Base-by-base conservation (phyloP, 805 yeast species). In the Wickerhamomyces sydowiorum region DNA sequence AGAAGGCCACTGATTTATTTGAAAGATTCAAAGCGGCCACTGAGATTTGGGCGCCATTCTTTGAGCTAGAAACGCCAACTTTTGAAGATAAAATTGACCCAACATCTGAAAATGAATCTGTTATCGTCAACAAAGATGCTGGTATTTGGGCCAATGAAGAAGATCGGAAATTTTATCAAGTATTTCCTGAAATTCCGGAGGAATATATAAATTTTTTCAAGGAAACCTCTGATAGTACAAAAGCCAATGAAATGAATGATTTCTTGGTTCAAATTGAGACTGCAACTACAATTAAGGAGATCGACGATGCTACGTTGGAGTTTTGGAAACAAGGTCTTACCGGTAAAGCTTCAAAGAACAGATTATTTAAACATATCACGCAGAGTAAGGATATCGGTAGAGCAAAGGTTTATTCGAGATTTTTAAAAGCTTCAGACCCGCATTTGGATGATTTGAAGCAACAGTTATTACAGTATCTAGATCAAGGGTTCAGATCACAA, bases 281-380 rank as follows among this genome's bases (percentile, higher is more conserved):
- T 5, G 72, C 72, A 0, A 54, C 62, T 4, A 65, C 73, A 1
- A 75, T 68, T 8, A 65, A 69, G 37, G 80, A 72, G 17, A 61
- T 82, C 17, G 84, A 80, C 44, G 59, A 64, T 4, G 58, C 74
- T 5, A 74, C 72, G 1, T 45, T 56, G 14, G 67, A 65, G 8
- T 82, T 75, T 57, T 75, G 83, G 75, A 40, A 46, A 4, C 48
- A 60, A n/a, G 62, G 61, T 8, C 60, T 87, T 20, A 75, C 82
- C 55, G 86, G 85, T 53, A 86, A 82, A 57, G 89, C 93, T 0
- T 78, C 95, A 0, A 73, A 71, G 37, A 75, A 78, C 48, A 67
- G 87, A 49, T 55, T 89, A 7, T 53, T 76, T 38, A 74, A 72
- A 40, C 78, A 77, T 53, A 73, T 86, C 42, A 61, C 70, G 6